A percentile compares a stretch with the other conserved stretches of the same genome.
Conservation (phyloP, 306 rosid species). For the Begonia fuchsioides region DNA sequence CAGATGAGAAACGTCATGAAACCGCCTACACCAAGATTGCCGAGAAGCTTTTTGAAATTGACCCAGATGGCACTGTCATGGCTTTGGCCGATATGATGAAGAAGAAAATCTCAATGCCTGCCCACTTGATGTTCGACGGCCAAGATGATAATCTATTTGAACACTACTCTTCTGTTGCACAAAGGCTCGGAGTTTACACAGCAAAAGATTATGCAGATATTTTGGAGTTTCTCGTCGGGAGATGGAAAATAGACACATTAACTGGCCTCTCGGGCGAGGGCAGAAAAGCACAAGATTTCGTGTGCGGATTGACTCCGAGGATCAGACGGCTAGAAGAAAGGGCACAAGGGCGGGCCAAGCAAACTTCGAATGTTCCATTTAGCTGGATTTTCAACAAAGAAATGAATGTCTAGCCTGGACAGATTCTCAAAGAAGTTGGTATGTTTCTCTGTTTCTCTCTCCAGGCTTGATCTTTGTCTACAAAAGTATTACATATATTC, state of each 20-base stretch:
- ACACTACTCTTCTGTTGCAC: constrained; percentile 40
- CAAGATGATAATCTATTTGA: constrained; percentile 36
- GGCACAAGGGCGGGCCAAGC: not conserved
- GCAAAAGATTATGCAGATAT: constrained; percentile 48
- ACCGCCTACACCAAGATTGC: too few species aligned
- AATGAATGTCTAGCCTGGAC: too few species aligned
- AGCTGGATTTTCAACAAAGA: too few species aligned
- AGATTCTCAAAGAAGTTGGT: too few species aligned
- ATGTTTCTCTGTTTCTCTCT: too few species aligned
- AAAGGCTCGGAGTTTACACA: constrained; percentile 46
- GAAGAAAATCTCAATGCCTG: constrained; percentile 38
- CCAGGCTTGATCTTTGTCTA: too few species aligned
- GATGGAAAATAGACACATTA: constrained; percentile 30
- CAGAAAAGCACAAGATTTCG: not conserved
- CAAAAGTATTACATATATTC: too few species aligned
- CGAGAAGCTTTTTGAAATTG: too few species aligned
- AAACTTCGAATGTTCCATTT: too few species aligned
- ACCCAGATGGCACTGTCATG: constrained; percentile 1
- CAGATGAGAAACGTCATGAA: constrained; percentile 31
- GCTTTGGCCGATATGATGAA: constrained; percentile 12
- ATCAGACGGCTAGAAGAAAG: constrained; percentile 1
- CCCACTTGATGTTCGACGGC: constrained; percentile 51
- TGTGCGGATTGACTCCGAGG: not conserved
- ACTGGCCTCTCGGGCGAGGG: constrained; percentile 8
- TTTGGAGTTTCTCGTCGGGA: constrained; percentile 37